Evolutionary conservation across 148 eudicot species (phyloP), one percentile per base, ranked within the genome.

Genomic region (Camellia granthamiana): DNA sequence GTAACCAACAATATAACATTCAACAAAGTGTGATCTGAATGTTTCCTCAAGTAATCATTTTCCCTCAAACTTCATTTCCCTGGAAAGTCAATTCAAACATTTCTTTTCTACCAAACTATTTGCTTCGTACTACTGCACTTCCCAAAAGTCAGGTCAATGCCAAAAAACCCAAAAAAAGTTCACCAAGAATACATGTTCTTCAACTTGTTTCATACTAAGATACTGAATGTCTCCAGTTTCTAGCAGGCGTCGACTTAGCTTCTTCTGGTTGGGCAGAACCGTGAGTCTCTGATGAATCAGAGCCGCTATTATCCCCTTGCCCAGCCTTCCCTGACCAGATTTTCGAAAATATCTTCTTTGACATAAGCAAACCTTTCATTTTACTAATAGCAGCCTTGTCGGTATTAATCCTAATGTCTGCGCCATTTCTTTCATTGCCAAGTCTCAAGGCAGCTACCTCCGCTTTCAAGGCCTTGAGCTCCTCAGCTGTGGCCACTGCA

Each of bases 271-370:
- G 90, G 7, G 82, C 88, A 46, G 90, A 88, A 64, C 86, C 84
- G 16, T 84, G 91, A 65, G 89, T 88, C 75, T 88, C 98, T 1
- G 96, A 90, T 4, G 97, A 93, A 88, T 93, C 97, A 0, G 98
- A 93, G 49, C 98, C 95, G 19, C 96, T 90, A 5, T 90, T 92
- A 85, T 91, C 95, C 6, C 84, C 86, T 51, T 75, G 87, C 4
- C 82, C 87, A 9, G 13, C 49, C 42, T 90, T 94, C 3, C 77
- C 78, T 1, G 97, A 92, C 97, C 98, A 94, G 30, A 97, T 86
- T 78, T 87, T 92, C 1, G 92, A 81, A 65, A 97, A 88, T 3
- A 89, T 74, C 85, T 88, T 97, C 89, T 91, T 94, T 6, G 97
- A 86, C 88, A 86, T 83, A n/a, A 92, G 76, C 76, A 92, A 6